phyloP scores from a whole-genome alignment of 2,329 filamentous ascomycete species.

The Thielaviopsis populi region DNA sequence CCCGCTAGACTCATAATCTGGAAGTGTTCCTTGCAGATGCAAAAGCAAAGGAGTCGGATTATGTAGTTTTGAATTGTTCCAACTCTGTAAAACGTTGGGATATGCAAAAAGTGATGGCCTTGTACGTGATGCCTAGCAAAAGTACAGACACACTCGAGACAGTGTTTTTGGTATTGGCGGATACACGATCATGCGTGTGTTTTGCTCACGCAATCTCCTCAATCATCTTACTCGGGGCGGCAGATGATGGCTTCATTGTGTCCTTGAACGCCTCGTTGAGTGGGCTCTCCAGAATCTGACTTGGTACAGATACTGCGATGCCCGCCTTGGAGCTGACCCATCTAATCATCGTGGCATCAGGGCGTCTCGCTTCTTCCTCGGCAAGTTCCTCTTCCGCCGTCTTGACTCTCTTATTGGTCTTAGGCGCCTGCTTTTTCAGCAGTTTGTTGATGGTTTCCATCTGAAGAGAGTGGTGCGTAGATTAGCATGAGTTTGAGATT shows the following conservation, averaged over 20 bases:
- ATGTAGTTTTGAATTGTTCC: no score
- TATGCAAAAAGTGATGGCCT: no score
- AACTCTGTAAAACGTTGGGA: no score
- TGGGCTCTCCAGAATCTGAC: constrained; percentile 51
- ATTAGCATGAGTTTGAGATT: background rate
- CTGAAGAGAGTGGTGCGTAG: constrained; percentile 27
- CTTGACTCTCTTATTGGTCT: constrained; percentile 44
- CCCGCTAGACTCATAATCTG: no score
- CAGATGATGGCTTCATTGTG: constrained; percentile 16
- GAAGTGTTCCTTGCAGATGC: background rate
- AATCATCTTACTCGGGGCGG: constrained; percentile 32
- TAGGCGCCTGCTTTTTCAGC: constrained; percentile 71
- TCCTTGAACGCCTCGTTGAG: constrained; percentile 42
- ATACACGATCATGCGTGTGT: background rate
- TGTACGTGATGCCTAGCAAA: background rate
- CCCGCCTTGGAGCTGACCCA: constrained; percentile 57
- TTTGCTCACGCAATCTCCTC: constrained; percentile 34
- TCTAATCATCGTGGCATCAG: constrained; percentile 49
- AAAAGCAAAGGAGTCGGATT: no score
- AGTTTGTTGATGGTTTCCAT: constrained; percentile 88
- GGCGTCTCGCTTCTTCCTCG: constrained; percentile 36
- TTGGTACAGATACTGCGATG: constrained; percentile 46
- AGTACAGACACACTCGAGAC: background rate
- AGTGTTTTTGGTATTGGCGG: no score
- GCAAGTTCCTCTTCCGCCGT: constrained; percentile 24